Evolutionary conservation across 305 asterid genomes (phyloP).

Genomic region (Fraxinus nigra): DNA sequence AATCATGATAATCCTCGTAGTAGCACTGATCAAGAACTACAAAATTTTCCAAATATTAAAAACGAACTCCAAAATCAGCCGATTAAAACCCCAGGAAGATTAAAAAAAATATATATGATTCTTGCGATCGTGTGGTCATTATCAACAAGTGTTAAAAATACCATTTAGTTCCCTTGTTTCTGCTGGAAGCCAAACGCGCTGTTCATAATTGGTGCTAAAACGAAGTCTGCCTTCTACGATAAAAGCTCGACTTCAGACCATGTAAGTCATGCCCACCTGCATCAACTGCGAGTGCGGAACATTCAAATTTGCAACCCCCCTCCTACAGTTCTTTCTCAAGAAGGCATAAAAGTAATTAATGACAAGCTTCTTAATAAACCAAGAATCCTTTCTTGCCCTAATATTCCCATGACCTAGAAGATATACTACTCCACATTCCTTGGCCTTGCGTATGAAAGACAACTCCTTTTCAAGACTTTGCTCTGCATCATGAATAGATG

Average conservation of each 20-base stretch:
- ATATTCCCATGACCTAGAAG: conserved; percentile 97
- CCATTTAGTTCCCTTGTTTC: neutral
- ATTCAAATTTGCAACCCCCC: conserved; percentile 88
- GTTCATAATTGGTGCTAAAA: conserved; percentile 3
- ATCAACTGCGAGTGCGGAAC: conserved; percentile 86
- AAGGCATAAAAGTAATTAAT: conserved; percentile 90
- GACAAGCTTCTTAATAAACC: conserved; percentile 93
- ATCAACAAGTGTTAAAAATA: neutral
- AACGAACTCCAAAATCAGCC: conserved; percentile 23
- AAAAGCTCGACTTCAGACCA: conserved; percentile 57
- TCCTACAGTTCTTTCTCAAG: conserved; percentile 87
- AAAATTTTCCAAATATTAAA: conserved; percentile 25
- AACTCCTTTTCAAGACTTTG: conserved; percentile 93
- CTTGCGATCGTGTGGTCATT: neutral
- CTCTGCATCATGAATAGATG: conserved; percentile 54
- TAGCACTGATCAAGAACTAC: neutral
- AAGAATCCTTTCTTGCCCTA: conserved; percentile 91
- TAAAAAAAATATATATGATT: neutral
- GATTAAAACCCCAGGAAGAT: neutral
- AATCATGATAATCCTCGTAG: neutral
- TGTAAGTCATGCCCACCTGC: conserved; percentile 98
- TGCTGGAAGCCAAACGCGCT: conserved; percentile 4
- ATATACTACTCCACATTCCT: conserved; percentile 89
- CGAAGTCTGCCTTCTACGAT: conserved; percentile 10
- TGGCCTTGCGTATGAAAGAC: conserved; percentile 79